Evolutionary conservation across 2,329 filamentous ascomycete genomes (phyloP).

Genomic region (Alternaria brassicae): DNA sequence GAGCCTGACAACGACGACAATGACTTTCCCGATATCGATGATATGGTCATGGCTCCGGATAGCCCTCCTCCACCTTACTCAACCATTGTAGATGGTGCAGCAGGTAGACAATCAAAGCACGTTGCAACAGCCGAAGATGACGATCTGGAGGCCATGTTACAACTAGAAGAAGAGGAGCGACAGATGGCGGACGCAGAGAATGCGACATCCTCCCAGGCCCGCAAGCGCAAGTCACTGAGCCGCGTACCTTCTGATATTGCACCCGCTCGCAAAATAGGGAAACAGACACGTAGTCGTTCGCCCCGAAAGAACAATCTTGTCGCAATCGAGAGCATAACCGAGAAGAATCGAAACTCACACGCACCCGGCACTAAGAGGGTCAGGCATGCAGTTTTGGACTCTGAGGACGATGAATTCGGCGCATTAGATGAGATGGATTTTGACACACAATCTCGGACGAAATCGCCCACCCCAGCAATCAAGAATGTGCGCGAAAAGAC

Average conservation of each 20-base stretch:
- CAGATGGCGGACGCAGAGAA: conserved; percentile 12
- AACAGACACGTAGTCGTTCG: conserved; percentile 30
- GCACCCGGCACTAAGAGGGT: conserved; percentile 27
- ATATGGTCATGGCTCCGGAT: conserved; percentile 32
- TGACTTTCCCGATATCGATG: conserved; percentile 52
- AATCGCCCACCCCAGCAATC: conserved; percentile 17
- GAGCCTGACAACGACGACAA: conserved; percentile 31
- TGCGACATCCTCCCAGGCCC: conserved; percentile 17
- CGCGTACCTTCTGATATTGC: conserved; percentile 37
- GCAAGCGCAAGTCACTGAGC: conserved; percentile 44
- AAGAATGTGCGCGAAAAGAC: conserved; percentile 21
- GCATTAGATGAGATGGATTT: conserved; percentile 38
- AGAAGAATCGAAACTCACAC: conserved; percentile 4
- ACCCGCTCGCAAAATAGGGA: conserved; percentile 42
- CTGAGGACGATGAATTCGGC: conserved; percentile 43
- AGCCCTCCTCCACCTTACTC: conserved; percentile 55
- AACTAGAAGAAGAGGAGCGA: conserved; percentile 25
- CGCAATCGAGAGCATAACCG: not conserved
- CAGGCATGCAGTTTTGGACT: conserved; percentile 37
- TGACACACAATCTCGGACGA: conserved; percentile 18
- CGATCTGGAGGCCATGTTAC: conserved; percentile 20
- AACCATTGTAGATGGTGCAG: conserved; percentile 40
- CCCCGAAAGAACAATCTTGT: conserved; percentile 16
- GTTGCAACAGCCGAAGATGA: conserved; percentile 7
- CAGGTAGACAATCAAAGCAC: conserved; percentile 2